phyloP scores from a whole-genome alignment of 2,329 filamentous ascomycete genomes.

The Fusarium algeriense region DNA sequence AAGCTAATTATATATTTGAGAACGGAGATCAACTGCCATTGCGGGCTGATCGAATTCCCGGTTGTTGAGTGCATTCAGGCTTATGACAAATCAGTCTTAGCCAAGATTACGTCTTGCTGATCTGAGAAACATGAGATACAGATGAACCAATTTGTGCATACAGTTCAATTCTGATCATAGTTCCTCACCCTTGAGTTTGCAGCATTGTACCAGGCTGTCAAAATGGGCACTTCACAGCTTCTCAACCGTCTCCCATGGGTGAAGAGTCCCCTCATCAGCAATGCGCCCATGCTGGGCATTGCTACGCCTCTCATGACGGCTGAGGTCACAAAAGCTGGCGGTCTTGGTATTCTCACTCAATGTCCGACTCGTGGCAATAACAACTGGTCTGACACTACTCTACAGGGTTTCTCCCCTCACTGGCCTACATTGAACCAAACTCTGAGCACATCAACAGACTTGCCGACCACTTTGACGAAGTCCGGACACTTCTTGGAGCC shows the following conservation, averaged over 20 bases:
- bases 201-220: neutral
- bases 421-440: conserved; percentile 47
- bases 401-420: conserved; percentile 52
- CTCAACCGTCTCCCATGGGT: conserved; percentile 50
- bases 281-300: conserved; percentile 54
- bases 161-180: neutral
- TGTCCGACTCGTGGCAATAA: neutral
- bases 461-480: conserved; percentile 49
- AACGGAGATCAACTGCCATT: neutral
- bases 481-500: conserved; percentile 46
- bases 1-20: neutral
- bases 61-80: neutral
- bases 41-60: neutral
- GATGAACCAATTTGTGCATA: neutral
- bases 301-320: conserved; percentile 52
- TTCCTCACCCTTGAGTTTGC: neutral
- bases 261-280: conserved; percentile 50
- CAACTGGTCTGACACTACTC: neutral
- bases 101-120: neutral
- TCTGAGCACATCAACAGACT: conserved; percentile 52
- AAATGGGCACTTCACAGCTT: conserved; percentile 46
- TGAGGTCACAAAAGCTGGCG: conserved; percentile 55
- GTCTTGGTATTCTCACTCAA: conserved; percentile 49
- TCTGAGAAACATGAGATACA: neutral
- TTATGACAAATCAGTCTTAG: conserved; percentile 33